A percentile compares a stretch with the other conserved stretches of the same genome.
phyloP scores from a whole-genome alignment of 805 yeast genomes.

The Starmerella khaoyaiensis region DNA sequence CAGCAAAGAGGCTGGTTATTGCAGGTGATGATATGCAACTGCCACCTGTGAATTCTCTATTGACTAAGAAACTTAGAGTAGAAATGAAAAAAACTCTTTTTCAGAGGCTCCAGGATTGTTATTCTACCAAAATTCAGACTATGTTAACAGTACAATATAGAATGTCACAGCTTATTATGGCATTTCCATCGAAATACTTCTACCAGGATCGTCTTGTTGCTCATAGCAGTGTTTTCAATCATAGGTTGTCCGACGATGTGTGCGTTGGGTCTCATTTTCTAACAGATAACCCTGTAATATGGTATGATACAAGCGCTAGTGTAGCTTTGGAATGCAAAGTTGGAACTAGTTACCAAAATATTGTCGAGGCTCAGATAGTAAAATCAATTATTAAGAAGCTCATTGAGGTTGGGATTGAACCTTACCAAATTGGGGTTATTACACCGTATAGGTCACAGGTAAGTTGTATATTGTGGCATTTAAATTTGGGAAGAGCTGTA shows the following conservation, averaged over 20 bases:
- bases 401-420: not conserved
- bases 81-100: not conserved
- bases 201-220: not conserved
- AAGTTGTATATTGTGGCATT: not conserved
- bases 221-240: not conserved
- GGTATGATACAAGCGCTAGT: not conserved
- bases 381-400: not conserved
- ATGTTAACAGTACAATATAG: not conserved
- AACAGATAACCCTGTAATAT: not conserved
- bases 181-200: not conserved
- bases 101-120: not conserved
- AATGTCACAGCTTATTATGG: not conserved
- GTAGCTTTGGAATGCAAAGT: not conserved
- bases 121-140: not conserved
- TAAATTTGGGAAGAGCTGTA: not conserved
- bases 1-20: not conserved
- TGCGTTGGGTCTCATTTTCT: too few relatives aligned
- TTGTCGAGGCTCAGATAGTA: not conserved
- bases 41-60: too few relatives aligned
- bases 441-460: not conserved
- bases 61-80: too few relatives aligned
- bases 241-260: not conserved
- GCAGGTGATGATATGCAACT: not conserved
- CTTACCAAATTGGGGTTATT: not conserved
- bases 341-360: not conserved